Base-by-base conservation (phyloP, 371 early-diverging fungal genomes). In the Lichtheimia ramosa region DNA sequence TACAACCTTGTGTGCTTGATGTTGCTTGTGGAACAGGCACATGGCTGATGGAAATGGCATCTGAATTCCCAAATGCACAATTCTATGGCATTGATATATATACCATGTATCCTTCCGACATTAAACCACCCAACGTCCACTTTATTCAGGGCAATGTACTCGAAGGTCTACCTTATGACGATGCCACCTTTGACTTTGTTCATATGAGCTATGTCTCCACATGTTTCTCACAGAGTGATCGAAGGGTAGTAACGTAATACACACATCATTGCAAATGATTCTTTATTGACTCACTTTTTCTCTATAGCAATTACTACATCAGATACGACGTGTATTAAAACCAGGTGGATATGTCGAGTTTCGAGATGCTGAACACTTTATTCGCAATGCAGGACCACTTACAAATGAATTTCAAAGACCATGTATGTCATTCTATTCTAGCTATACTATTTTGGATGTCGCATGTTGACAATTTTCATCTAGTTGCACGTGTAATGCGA, bases 311-410 rank as follows among this genome's bases (percentile, higher is more conserved):
- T 27, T 62, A 14, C 7, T 62, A n/a, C n/a, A 16, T 15, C 50
- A 53, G 48, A 62, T 71, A 13, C 46, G 58, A 34, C 61, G 85
- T 13, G 65, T 83, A 1, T 54, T 85, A 13, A 85, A 85, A 51
- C 85, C 85, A 23, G 85, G 83, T 20, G 85, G 83, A 3, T 81
- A 70, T 61, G 58, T 85, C 12, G 83, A 85, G 54, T 68, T 82
- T 15, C 74, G 81, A 16, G 85, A 85, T 54, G 64, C 73, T 1
- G 80, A 85, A 48, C 81, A 81, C 0, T 59, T 74, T 23, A 57
- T 82, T 13, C 61, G 69, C 7, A 73, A 79, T 58, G 58, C 69
- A n/a, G 83, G 85, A 5, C 77, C 80, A 0, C 58, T 63, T 25
- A 71, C 76, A 41, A 48, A 42, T 5, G 56, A 61, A 2, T 64